Conservation (phyloP, 805 yeast species). For the Torulaspora delbrueckii region DNA sequence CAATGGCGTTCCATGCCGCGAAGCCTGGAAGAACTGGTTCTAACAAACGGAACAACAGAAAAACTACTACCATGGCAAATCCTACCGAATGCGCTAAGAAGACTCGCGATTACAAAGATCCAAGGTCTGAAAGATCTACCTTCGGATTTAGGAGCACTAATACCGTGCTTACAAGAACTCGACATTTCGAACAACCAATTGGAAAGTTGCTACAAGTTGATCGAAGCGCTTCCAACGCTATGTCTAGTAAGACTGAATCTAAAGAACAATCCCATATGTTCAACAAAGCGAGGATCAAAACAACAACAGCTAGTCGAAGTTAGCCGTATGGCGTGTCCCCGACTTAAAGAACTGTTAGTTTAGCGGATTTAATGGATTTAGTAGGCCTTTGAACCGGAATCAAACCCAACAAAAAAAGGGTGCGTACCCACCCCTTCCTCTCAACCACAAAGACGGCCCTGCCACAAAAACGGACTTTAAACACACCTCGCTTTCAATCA, state of each 20-base stretch:
- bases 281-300: background rate
- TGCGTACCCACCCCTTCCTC: background rate
- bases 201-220: constrained; percentile 10
- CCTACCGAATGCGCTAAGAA: constrained; percentile 12
- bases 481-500: background rate
- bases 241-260: constrained; percentile 15
- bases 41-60: constrained; percentile 7
- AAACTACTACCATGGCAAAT: constrained; percentile 11
- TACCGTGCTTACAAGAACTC: constrained; percentile 18
- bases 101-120: constrained; percentile 9
- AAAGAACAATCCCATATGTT: constrained; percentile 15
- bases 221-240: constrained; percentile 15
- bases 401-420: background rate
- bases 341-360: constrained; percentile 1
- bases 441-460: background rate
- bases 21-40: constrained; percentile 8
- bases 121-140: constrained; percentile 15
- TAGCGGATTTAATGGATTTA: background rate
- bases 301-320: background rate
- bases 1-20: constrained; percentile 11
- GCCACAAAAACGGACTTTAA: background rate
- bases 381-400: background rate
- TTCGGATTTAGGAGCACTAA: constrained; percentile 6
- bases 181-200: constrained; percentile 19
- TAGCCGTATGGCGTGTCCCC: constrained; percentile 8